These are phyloP conservation scores for Diaporthe nobilis DNA, from an alignment of 2,329 filamentous ascomycete genomes.

Conservation along the genomic window DNA sequence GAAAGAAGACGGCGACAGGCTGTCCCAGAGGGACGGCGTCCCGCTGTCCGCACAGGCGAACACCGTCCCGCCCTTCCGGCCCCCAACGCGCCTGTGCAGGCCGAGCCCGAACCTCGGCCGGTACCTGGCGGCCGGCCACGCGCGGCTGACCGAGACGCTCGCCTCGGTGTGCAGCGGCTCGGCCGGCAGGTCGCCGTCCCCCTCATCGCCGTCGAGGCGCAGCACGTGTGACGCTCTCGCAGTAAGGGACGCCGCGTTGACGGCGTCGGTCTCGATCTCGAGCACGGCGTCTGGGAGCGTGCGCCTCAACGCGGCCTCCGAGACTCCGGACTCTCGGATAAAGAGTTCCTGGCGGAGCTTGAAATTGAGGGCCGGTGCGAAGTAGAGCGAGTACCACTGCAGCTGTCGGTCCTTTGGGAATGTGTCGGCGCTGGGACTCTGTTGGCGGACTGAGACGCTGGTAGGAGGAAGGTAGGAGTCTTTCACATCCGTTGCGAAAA, in stretches of 20 bases:
- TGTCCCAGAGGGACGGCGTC: constrained; percentile 47
- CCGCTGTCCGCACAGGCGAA: constrained; percentile 60
- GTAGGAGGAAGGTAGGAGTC: constrained; percentile 50
- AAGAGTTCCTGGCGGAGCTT: constrained; percentile 58
- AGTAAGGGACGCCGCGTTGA: constrained; percentile 56
- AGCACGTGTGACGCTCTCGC: constrained; percentile 54
- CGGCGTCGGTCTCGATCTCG: constrained; percentile 55
- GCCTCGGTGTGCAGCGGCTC: constrained; percentile 56
- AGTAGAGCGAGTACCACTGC: constrained; percentile 55
- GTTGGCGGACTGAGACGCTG: constrained; percentile 55
- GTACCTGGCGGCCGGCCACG: constrained; percentile 39
- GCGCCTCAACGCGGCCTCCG: constrained; percentile 8
- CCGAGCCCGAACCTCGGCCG: constrained; percentile 51
- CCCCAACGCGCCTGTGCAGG: constrained; percentile 51
- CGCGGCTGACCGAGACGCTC: constrained; percentile 48
- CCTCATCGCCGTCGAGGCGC: constrained; percentile 43
- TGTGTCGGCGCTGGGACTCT: constrained; percentile 55
- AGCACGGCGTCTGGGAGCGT: constrained; percentile 48
- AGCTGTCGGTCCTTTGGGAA: constrained; percentile 54
- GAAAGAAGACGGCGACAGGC: not conserved
- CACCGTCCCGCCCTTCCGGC: constrained; percentile 48
- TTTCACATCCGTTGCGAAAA: constrained; percentile 50
- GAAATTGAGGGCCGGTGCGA: constrained; percentile 55
- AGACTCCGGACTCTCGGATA: constrained; percentile 32
- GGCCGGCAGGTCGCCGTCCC: constrained; percentile 35